A percentile compares a stretch with the other conserved stretches of the same genome.
Conservation (phyloP, 768 basidiomycete genomes). For the Nidula microcarpa region DNA sequence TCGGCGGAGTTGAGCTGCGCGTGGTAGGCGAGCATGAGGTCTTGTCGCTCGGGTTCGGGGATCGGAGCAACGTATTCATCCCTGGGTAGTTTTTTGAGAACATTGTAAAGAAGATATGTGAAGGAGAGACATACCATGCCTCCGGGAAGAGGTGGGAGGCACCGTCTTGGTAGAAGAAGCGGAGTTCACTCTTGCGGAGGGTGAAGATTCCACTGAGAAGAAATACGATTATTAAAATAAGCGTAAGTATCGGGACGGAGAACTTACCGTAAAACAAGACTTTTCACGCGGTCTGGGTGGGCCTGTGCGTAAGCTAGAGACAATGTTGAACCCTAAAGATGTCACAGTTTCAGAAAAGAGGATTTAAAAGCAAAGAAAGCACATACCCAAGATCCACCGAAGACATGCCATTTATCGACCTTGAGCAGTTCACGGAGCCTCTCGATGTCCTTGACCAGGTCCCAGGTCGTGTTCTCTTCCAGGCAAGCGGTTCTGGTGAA, state of each 20-base stretch:
- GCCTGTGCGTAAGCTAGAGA: slow-evolving; percentile 82
- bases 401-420: slow-evolving; percentile 90
- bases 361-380: not conserved
- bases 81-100: slow-evolving; percentile 37
- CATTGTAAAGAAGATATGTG: not conserved
- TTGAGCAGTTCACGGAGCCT: slow-evolving; percentile 69
- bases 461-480: slow-evolving; percentile 93
- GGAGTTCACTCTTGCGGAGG: slow-evolving; percentile 79
- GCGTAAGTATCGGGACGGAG: not conserved
- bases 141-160: slow-evolving; percentile 81
- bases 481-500: slow-evolving; percentile 58
- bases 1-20: slow-evolving; percentile 71
- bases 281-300: slow-evolving; percentile 79
- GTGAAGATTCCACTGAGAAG: slow-evolving; percentile 79
- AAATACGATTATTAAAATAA: not conserved
- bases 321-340: slow-evolving; percentile 74
- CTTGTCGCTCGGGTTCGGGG: slow-evolving; percentile 73
- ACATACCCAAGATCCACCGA: slow-evolving; percentile 88
- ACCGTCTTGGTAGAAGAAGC: slow-evolving; percentile 92
- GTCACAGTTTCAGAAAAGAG: not conserved
- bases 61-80: slow-evolving; percentile 80
- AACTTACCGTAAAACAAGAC: slow-evolving; percentile 68
- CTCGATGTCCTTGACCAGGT: slow-evolving; percentile 89
- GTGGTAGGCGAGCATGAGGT: slow-evolving; percentile 85
- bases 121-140: slow-evolving; percentile 58